phyloP scores from a whole-genome alignment of 305 asterid species.

The Withania somnifera region DNA sequence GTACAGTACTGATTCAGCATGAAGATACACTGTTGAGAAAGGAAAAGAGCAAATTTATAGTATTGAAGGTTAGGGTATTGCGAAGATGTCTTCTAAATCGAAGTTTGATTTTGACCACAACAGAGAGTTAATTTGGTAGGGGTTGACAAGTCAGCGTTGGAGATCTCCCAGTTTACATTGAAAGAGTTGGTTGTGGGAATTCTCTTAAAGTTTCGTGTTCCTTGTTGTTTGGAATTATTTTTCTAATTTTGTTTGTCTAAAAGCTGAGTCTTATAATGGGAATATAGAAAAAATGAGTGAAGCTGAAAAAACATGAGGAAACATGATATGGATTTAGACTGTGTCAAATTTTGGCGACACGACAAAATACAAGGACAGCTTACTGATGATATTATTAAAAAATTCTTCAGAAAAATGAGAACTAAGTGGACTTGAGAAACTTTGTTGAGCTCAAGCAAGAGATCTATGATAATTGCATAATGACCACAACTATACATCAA shows the following conservation, averaged over 20 bases:
- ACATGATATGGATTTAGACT: background rate
- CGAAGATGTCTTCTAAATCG: too few relatives aligned
- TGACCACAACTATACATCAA: background rate
- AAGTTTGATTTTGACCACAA: too few relatives aligned
- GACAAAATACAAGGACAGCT: background rate
- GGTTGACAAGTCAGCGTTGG: background rate
- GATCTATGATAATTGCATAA: background rate
- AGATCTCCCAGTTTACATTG: background rate
- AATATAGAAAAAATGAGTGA: background rate
- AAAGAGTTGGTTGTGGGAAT: background rate
- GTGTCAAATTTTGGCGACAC: background rate
- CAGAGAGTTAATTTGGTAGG: too few relatives aligned
- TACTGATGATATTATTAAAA: background rate
- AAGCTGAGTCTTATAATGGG: background rate
- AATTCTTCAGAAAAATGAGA: background rate
- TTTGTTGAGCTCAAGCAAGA: background rate
- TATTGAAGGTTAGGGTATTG: too few relatives aligned
- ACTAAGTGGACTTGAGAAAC: background rate
- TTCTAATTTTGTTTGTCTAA: background rate
- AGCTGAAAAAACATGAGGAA: background rate
- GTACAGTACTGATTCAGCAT: too few relatives aligned
- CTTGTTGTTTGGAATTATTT: background rate
- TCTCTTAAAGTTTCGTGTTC: background rate
- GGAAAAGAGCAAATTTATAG: too few relatives aligned
- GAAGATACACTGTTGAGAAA: too few relatives aligned